Evolutionary conservation across 805 yeast species (phyloP).

Genomic region (Brettanomyces naardenensis): DNA sequence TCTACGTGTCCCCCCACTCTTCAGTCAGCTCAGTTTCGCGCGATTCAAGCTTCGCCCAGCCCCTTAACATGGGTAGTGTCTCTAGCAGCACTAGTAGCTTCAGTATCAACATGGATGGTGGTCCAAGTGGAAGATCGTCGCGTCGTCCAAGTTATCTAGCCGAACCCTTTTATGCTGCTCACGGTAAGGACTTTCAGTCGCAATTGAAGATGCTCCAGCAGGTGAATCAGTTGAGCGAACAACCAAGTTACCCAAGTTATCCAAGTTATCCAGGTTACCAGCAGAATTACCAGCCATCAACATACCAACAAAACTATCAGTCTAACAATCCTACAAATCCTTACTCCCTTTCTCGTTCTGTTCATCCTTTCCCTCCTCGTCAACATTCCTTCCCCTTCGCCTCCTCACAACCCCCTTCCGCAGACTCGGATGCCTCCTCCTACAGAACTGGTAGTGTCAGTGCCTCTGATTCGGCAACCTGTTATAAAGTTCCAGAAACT

Average conservation of each 20-base stretch:
- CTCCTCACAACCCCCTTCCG: neutral
- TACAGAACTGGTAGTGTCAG: constrained; percentile 9
- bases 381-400: constrained; percentile 5
- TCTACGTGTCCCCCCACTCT: constrained; percentile 21
- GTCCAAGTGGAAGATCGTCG: neutral
- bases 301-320: neutral
- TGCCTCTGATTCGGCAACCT: constrained; percentile 6
- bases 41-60: constrained; percentile 16
- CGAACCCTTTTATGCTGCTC: constrained; percentile 3
- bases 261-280: no score
- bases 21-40: constrained; percentile 23
- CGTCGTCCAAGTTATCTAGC: constrained; percentile 5
- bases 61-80: neutral
- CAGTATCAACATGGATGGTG: neutral
- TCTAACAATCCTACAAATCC: neutral
- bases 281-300: neutral
- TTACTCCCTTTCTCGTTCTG: no score
- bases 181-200: constrained; percentile 3
- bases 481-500: constrained; percentile 1
- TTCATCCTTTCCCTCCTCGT: constrained; percentile 1
- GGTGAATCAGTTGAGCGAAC: neutral
- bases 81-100: constrained; percentile 2
- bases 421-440: neutral
- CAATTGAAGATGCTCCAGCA: neutral
- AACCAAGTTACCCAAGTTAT: no score